Conservation (phyloP, 108 stramenopile genomes). For the Nitzschia putrida region DNA sequence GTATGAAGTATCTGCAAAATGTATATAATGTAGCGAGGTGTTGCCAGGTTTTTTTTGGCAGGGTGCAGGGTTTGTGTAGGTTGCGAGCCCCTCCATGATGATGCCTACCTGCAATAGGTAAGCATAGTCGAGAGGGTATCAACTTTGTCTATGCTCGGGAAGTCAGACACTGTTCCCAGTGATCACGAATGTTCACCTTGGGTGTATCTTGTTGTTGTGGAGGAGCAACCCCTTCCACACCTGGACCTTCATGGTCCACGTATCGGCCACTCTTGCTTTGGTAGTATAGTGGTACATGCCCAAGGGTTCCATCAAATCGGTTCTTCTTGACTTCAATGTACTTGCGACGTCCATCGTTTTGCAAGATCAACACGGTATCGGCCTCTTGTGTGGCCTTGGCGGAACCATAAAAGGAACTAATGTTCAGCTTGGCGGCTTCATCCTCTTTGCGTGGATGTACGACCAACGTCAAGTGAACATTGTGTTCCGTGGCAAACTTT, state of each 20-base stretch:
- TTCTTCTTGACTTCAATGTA: constrained; percentile 97
- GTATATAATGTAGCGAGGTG: no score
- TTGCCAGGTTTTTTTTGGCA: no score
- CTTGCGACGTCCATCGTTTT: constrained; percentile 84
- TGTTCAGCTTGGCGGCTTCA: constrained; percentile 72
- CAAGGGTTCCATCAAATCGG: constrained; percentile 93
- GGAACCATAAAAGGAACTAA: constrained; percentile 89
- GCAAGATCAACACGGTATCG: constrained; percentile 96
- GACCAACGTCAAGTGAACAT: constrained; percentile 95
- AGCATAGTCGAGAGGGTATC: no score
- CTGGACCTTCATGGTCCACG: constrained; percentile 44
- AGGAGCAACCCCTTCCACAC: not conserved
- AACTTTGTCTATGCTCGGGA: not conserved
- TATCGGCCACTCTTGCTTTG: constrained; percentile 76
- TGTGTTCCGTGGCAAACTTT: constrained; percentile 92
- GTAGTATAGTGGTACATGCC: constrained; percentile 78
- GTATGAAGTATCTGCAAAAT: no score
- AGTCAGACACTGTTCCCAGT: not conserved
- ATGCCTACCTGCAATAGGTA: no score
- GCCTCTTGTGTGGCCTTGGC: constrained; percentile 99
- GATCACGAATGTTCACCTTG: not conserved
- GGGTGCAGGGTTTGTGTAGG: no score
- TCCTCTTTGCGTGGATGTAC: constrained; percentile 98
- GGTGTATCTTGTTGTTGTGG: not conserved
- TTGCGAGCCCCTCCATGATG: no score